Evolutionary conservation across 768 basidiomycete genomes (phyloP), one percentile per base, ranked within the genome.

Genomic region (Collybia nuda): DNA sequence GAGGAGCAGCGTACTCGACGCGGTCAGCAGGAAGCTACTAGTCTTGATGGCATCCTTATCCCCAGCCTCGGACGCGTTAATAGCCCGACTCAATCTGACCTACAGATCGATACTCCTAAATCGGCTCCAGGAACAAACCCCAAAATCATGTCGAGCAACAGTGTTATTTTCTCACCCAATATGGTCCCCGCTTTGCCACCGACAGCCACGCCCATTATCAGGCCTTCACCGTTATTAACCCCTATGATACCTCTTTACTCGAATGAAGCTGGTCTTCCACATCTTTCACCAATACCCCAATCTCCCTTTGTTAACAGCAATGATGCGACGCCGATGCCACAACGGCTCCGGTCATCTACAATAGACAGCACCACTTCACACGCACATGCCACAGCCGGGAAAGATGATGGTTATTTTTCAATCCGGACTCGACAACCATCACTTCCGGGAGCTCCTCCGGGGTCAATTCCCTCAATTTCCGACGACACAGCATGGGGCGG

Each of bases 101-200:
- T 50, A 17, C 35, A 23, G 17, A 40, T 42, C 23, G 52, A 53
- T 8, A 29, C 28, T 21, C 42, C 56, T 22, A 38, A 52, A 7
- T 22, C 42, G 56, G 46, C 74, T 66, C 44, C 44, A n/a, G 40
- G 21, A 14, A 44, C 55, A 26, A 61, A 55, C 37, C 26, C 53
- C 42, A 51, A 66, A 56, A 38, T 54, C 35, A 42, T 58, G 28
- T 44, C 56, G 29, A 56, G 54, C 55, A 68, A 62, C 57, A 72
- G 68, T 39, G 76, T 80, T 0, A 77, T 93, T 37, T 67, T 89
- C 6, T 78, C 92, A 0, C 72, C 85, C 0, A 82, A 77, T 28
- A 85, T 90, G 78, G 69, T 84, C 9, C 86, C 84, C 3, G 87
- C 84, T 2, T 63, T 84, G 5, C 60, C 80, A n/a, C 83, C 85